Base-by-base conservation (phyloP, 2,329 filamentous ascomycete genomes). In the Drechslerella coelobrocha region DNA sequence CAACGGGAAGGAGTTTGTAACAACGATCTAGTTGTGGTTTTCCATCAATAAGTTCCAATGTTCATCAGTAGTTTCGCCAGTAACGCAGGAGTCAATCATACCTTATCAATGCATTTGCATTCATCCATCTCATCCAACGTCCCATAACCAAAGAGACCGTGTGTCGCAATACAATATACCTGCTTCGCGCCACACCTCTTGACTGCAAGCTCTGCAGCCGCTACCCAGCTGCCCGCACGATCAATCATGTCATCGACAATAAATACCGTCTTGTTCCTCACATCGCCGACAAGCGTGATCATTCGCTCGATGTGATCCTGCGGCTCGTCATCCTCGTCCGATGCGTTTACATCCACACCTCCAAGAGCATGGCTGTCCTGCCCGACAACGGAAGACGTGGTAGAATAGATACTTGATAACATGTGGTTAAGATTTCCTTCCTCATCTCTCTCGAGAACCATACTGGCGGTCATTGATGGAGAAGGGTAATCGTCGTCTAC, bases 201-300 rank as follows among this genome's bases (percentile, higher is more conserved):
- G 57, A 96, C 90, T 1, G 96, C 93, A 0, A 92, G 96, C 82
- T 99, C 94, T 10, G 94, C 94, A 5, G 94, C 94, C 4, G 93
- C 93, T 75, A 99, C 95, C 94, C 94, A 99, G 5, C 91, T 96
- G 12, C 89, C 91, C 8, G 92, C 88, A 81, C 96, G 97, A 81
- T 99, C 94, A 77, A 99, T 97, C 90, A 99, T 97, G 78, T 99
- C 94, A 78, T 99, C 94, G 53, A 99, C 90, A 72, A 99, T 92
- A 78, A 99, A 89, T 59, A 97, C 94, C 0, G 91, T 88, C 66
- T 91, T 87, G 77, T 91, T 87, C 77, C 88, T 89, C 69, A 99
- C 94, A 76, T 97, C 91, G 71, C 94, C 94, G 12, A 99, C 94
- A n/a, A 99, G 83, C 0, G 94, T 99, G 76, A 99, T 95, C 82